Base-by-base conservation (phyloP, 1,284 basidiomycete genomes). In the Anthracocystis panici-leucophaei region DNA sequence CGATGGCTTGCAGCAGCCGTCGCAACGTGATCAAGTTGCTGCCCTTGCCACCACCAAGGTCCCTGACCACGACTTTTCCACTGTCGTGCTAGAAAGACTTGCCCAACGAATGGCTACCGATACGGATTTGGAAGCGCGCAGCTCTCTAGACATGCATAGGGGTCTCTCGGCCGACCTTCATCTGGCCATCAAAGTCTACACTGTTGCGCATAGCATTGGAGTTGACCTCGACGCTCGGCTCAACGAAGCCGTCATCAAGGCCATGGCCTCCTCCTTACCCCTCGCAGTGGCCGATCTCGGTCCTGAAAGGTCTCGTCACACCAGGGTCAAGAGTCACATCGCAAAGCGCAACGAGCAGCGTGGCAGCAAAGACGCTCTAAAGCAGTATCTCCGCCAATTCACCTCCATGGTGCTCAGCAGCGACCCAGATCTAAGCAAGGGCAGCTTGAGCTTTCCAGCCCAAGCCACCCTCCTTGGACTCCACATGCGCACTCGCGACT, bases 391-490 rank as follows among this genome's bases (percentile, higher is more conserved):
- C 5, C 67, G 67, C n/a, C 61, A 56, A 10, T 64, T 72, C 48
- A 71, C 65, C 5, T 38, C 33, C 40, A 57, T 67, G 57, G 25
- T 72, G 21, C 69, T 76, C 25, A 35, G 21, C 20, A 55, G 25
- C 9, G 74, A 76, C 49, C 69, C 65, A 1, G 61, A 67, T 18
- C 35, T 76, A 56, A 63, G 60, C 45, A 59, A 55, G 14, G 62
- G 54, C 14, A 56, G 45, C 23, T 46, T 76, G 20, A 54, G 33
- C 44, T 68, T 54, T 25, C 46, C 51, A 4, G 49, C 62, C 1
- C 74, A 72, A 31, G 65, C 74, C 5, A 67, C 69, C 27, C 65
- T 76, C 4, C 65, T 76, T 11, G 74, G 74, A 12, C 55, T 76
- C 1, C 69, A 65, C 46, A 46, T 72, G 57, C 69, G 68, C 6